Conservation (phyloP, 2,329 filamentous ascomycete genomes). For the Colletotrichum neosansevieriae region DNA sequence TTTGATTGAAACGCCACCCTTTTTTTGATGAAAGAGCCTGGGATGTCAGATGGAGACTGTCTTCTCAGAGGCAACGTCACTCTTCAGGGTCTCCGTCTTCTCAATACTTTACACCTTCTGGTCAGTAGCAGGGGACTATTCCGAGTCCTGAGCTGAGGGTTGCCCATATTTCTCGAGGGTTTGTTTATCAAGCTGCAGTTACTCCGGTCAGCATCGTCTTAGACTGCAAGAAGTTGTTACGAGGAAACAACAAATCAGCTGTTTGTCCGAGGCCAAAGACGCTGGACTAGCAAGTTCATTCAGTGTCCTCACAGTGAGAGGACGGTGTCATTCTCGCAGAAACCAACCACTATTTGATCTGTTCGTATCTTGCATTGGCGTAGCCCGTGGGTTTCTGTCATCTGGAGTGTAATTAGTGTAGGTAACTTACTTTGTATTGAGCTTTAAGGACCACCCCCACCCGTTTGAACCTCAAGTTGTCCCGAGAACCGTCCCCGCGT, state of each 20-base stretch:
- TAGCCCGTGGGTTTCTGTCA: too few relatives aligned
- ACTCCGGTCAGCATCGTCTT: background rate
- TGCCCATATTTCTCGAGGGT: background rate
- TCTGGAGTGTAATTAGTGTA: background rate
- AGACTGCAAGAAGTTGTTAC: background rate
- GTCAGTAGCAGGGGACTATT: background rate
- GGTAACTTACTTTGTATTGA: constrained; percentile 3
- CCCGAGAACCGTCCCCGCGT: constrained; percentile 20
- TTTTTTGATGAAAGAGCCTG: too few relatives aligned
- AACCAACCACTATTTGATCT: too few relatives aligned
- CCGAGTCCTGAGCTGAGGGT: background rate
- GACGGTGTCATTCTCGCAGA: too few relatives aligned
- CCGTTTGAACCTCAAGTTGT: background rate
- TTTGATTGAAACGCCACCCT: too few relatives aligned
- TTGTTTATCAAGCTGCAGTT: constrained; percentile 4
- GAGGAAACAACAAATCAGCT: background rate
- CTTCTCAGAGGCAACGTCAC: constrained; percentile 9
- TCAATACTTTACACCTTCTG: background rate
- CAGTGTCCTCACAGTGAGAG: too few relatives aligned
- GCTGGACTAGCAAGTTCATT: background rate
- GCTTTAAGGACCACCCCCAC: constrained; percentile 13
- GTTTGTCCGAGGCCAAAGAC: background rate
- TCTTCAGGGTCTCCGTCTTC: background rate
- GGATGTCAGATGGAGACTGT: background rate
- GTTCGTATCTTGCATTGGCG: too few relatives aligned